Evolutionary conservation across 345 rosid species (phyloP).

Genomic region (Salix arbutifolia): DNA sequence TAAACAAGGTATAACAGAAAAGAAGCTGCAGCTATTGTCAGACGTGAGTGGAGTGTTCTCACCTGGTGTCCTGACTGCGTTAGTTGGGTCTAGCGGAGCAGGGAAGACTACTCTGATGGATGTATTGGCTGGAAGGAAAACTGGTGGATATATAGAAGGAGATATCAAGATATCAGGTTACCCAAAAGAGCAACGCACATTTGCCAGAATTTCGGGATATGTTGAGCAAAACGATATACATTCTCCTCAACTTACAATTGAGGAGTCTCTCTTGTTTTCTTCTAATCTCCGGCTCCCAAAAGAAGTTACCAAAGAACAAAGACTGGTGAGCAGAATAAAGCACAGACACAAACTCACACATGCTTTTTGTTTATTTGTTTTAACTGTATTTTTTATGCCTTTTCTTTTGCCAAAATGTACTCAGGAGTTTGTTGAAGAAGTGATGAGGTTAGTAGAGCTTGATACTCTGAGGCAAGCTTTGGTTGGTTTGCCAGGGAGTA

Average conservation of each 20-base stretch:
- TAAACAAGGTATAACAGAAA: slow-evolving; percentile 65
- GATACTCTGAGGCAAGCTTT: slow-evolving; percentile 59
- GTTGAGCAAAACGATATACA: slow-evolving; percentile 97
- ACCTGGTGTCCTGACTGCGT: slow-evolving; percentile 87
- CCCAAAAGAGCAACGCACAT: slow-evolving; percentile 72
- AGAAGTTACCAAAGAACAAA: slow-evolving; percentile 61
- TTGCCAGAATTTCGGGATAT: slow-evolving; percentile 89
- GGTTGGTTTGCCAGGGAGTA: slow-evolving; percentile 84
- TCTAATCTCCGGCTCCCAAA: slow-evolving; percentile 76
- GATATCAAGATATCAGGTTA: slow-evolving; percentile 75
- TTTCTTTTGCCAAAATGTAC: background rate
- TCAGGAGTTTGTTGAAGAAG: slow-evolving; percentile 95
- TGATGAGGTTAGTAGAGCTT: slow-evolving; percentile 87
- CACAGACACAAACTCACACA: background rate
- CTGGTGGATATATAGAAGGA: slow-evolving; percentile 89
- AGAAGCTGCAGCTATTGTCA: slow-evolving; percentile 62
- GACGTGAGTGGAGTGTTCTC: slow-evolving; percentile 89
- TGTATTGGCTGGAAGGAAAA: slow-evolving; percentile 93
- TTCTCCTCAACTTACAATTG: slow-evolving; percentile 94
- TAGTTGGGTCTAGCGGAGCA: slow-evolving; percentile 96
- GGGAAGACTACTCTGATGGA: slow-evolving; percentile 98
- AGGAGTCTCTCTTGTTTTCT: slow-evolving; percentile 89
- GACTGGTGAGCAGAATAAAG: slow-evolving; percentile 38
- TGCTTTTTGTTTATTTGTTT: background rate
- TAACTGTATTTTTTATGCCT: slow-evolving; percentile 1